Base-by-base conservation (phyloP, 495 filamentous ascomycete genomes). In the Podospora didyma region DNA sequence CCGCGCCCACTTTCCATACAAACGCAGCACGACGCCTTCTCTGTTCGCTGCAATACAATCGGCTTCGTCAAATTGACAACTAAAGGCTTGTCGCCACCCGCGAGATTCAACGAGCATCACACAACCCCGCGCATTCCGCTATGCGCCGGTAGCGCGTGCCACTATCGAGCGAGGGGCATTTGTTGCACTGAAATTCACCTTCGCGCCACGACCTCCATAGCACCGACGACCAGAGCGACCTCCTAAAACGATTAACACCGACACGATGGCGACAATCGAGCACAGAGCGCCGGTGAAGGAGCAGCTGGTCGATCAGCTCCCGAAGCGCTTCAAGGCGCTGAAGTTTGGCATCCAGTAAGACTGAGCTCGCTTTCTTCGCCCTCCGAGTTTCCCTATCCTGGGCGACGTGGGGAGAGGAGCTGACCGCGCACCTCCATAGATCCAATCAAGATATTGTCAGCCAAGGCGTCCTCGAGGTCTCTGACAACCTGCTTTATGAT, bases 401-500 rank as follows among this genome's bases (percentile, higher is more conserved):
- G n/a, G n/a, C n/a, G n/a, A n/a, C n/a, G n/a, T n/a, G n/a, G n/a
- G 16, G 19, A 39, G 20, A 50, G 51, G 16, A 50, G 39, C 39
- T 47, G 14, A 45, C 53, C 69, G 16, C 62, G 23, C 22, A n/a
- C 22, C 17, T 50, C 11, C 7, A n/a, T 55, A 91, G 89, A 64
- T 95, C 91, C 17, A 88, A 86, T 58, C 87, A 96, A 68, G 92
- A 97, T 63, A 96, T 97, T 58, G 88, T 95, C 52, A 92, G 89
- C 63, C 95, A 98, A 73, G 89, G 85, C 61, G 90, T 96, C 24
- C 79, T 97, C 54, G 91, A 96, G 71, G 89, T 98, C 46, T 92
- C 89, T 9, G 90, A 96, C 68, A 82, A 91, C 64, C 85, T 90
- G 69, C 83, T 98, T 53, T 97, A 92, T 77, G 90, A 97, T 73